Evolutionary conservation across 2,329 filamentous ascomycete species (phyloP).

Genomic region (Colletotrichum ledebouriae): DNA sequence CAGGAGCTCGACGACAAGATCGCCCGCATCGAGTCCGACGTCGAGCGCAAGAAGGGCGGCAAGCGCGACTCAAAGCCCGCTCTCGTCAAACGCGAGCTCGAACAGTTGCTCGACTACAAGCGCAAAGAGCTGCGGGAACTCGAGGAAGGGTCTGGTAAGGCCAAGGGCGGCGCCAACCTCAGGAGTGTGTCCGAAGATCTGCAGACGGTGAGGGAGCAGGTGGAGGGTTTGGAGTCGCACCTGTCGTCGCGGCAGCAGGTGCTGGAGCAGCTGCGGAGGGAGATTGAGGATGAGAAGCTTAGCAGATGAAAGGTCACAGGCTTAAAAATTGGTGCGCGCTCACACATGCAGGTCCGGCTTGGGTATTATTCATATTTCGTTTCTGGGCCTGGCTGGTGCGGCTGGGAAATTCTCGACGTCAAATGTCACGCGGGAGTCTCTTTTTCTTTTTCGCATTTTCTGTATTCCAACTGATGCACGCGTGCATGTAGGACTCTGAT

Average conservation of each 20-base stretch:
- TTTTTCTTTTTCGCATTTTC: constrained; percentile 27
- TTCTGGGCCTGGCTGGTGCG: constrained; percentile 15
- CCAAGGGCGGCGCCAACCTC: constrained; percentile 77
- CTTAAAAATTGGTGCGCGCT: neutral
- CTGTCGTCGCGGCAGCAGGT: constrained; percentile 80
- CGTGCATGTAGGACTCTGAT: constrained; percentile 30
- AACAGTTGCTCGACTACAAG: constrained; percentile 97
- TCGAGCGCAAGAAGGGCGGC: constrained; percentile 72
- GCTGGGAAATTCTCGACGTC: constrained; percentile 21
- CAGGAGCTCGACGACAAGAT: constrained; percentile 91
- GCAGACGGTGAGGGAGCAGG: constrained; percentile 90
- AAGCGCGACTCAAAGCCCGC: constrained; percentile 86
- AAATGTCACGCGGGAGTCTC: constrained; percentile 19
- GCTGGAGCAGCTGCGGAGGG: constrained; percentile 80
- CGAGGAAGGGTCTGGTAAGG: constrained; percentile 78
- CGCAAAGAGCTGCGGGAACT: constrained; percentile 80
- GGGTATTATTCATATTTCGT: neutral
- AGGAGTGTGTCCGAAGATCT: constrained; percentile 88
- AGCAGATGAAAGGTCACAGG: constrained; percentile 53
- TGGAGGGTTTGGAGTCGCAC: constrained; percentile 90
- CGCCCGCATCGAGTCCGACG: constrained; percentile 81
- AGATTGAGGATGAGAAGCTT: constrained; percentile 89
- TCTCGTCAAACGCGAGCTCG: constrained; percentile 92
- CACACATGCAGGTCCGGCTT: neutral
- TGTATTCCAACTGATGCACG: constrained; percentile 10